phyloP scores from a whole-genome alignment of 352 stramenopile genomes.

The Thalassiosira mediterranea region DNA sequence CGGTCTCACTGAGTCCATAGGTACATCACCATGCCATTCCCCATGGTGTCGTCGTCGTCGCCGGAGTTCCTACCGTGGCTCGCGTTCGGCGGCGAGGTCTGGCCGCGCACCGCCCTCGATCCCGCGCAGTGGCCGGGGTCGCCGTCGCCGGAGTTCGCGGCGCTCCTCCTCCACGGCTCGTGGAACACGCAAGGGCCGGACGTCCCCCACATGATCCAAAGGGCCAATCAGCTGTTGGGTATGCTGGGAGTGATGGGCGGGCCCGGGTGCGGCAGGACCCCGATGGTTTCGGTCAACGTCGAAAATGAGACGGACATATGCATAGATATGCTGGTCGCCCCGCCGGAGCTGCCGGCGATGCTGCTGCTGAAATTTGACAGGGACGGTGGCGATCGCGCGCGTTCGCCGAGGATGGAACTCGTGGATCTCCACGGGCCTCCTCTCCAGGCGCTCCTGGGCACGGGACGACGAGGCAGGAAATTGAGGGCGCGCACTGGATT shows the following conservation, averaged over 20 bases:
- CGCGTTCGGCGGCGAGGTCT: too few species aligned
- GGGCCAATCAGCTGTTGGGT: conserved; percentile 3
- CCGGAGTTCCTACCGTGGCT: too few species aligned
- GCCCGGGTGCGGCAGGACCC: background rate
- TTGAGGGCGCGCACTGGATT: background rate
- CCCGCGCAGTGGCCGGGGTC: too few species aligned
- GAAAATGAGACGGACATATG: conserved; percentile 47
- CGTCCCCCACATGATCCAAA: background rate
- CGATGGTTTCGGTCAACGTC: conserved; percentile 31
- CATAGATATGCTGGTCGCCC: conserved; percentile 17
- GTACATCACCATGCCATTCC: too few species aligned
- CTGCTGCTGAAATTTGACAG: conserved; percentile 19
- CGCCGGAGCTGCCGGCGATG: conserved; percentile 38
- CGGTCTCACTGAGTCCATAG: too few species aligned
- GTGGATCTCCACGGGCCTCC: conserved; percentile 13
- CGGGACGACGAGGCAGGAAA: background rate
- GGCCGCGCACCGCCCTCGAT: too few species aligned
- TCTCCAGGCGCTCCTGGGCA: conserved; percentile 20
- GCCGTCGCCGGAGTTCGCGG: background rate
- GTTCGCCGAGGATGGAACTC: conserved; percentile 18
- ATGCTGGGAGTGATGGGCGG: background rate
- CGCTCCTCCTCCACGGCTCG: conserved; percentile 42
- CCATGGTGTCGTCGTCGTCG: too few species aligned
- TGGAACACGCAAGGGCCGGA: conserved; percentile 30
- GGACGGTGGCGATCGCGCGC: background rate